Conservation (phyloP, 2,329 filamentous ascomycete species). For the Bipolaris cookei region DNA sequence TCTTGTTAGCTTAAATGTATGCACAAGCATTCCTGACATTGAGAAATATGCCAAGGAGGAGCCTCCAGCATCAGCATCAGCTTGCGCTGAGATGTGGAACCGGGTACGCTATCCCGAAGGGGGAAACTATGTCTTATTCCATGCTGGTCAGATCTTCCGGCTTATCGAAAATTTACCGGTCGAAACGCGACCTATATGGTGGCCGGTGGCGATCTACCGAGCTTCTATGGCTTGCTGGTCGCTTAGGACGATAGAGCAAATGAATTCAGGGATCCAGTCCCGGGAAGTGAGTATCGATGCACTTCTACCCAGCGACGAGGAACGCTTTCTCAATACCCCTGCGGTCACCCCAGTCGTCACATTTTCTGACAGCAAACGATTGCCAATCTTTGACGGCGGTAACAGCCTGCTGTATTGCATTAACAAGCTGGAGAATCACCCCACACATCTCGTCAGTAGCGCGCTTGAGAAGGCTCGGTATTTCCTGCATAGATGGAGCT, state of each 20-base stretch:
- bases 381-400: not conserved
- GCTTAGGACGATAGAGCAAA: slow-evolving; percentile 2
- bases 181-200: slow-evolving; percentile 11
- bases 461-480: slow-evolving; percentile 4
- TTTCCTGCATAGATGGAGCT: slow-evolving; percentile 8
- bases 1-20: slow-evolving; percentile 16
- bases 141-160: slow-evolving; percentile 13
- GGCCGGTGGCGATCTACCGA: slow-evolving; percentile 12
- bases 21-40: slow-evolving; percentile 14
- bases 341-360: slow-evolving; percentile 7
- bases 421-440: slow-evolving; percentile 3
- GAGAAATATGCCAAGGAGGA: slow-evolving; percentile 12
- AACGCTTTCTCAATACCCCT: slow-evolving; percentile 3
- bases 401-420: slow-evolving; percentile 11
- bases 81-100: slow-evolving; percentile 9
- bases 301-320: slow-evolving; percentile 5
- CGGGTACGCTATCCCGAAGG: slow-evolving; percentile 11
- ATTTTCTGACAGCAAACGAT: not conserved
- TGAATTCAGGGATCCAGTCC: not conserved
- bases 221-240: slow-evolving; percentile 13
- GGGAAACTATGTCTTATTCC: slow-evolving; percentile 10
- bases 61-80: slow-evolving; percentile 2
- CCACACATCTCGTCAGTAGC: not conserved
- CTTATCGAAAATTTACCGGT: slow-evolving; percentile 5
- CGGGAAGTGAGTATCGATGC: slow-evolving; percentile 5